Conservation (phyloP, 1,284 basidiomycete genomes). For the Lentinus polychrous region DNA sequence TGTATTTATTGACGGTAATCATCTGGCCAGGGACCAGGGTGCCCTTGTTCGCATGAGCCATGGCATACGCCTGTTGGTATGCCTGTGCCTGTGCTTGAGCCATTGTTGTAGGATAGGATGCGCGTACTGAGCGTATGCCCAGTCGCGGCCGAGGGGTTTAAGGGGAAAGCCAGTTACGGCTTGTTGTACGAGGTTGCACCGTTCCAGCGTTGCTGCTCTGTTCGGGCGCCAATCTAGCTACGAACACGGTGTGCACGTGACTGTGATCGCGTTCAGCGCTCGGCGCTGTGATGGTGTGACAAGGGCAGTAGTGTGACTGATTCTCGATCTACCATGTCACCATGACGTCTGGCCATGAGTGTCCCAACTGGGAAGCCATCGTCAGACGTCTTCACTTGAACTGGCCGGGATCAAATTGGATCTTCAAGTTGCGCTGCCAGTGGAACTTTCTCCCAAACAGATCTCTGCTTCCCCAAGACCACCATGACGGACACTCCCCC, state of each 20-base stretch:
- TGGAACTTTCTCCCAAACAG: background rate
- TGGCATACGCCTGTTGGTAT: conserved; percentile 23
- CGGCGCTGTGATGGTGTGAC: too few species aligned
- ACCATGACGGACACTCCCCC: conserved; percentile 4
- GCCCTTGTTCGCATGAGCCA: conserved; percentile 39
- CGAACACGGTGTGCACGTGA: background rate
- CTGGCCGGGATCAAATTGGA: background rate
- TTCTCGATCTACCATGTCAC: background rate
- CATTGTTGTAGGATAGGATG: conserved; percentile 14
- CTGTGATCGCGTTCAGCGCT: background rate
- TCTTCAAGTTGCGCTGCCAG: too few species aligned
- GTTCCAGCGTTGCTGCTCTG: conserved; percentile 1
- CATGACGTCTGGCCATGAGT: too few species aligned
- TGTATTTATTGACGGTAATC: conserved; percentile 86
- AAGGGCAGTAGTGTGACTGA: background rate
- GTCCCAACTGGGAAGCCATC: too few species aligned
- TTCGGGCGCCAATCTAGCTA: conserved; percentile 1
- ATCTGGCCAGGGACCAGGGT: conserved; percentile 77
- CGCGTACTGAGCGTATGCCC: conserved; percentile 8
- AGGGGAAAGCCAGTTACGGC: conserved; percentile 3
- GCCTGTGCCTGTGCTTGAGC: conserved; percentile 31
- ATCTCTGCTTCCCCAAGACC: background rate
- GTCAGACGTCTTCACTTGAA: too few species aligned
- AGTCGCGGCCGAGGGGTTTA: conserved; percentile 4
- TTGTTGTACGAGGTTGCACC: background rate